phyloP scores from a whole-genome alignment of 2,329 filamentous ascomycete genomes.

The Fusarium camptoceras region DNA sequence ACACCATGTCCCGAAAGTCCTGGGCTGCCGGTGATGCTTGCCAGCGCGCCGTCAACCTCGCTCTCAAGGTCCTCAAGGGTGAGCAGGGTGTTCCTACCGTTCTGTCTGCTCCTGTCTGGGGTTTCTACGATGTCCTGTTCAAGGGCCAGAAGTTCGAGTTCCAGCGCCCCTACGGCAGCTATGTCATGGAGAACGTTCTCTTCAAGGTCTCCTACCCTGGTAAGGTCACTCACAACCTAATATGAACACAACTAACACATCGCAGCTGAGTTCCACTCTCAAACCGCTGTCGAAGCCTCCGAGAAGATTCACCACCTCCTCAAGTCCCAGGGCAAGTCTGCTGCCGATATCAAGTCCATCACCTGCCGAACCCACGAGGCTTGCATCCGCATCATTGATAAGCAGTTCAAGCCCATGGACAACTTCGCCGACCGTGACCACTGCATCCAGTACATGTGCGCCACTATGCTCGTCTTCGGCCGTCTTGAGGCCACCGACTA shows the following conservation, averaged over 20 bases:
- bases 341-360: constrained; percentile 91
- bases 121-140: constrained; percentile 99
- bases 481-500: constrained; percentile 95
- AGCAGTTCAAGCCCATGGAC: constrained; percentile 99
- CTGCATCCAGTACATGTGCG: constrained; percentile 99
- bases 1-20: constrained; percentile 99
- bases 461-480: constrained; percentile 95
- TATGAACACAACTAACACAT: constrained; percentile 23
- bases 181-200: constrained; percentile 99
- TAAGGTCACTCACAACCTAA: constrained; percentile 55
- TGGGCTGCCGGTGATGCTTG: constrained; percentile 99
- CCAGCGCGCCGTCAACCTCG: constrained; percentile 92
- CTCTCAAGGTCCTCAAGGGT: constrained; percentile 89
- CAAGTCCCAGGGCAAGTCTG: constrained; percentile 86
- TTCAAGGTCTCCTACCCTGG: constrained; percentile 99
- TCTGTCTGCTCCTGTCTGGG: constrained; percentile 92
- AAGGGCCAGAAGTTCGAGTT: constrained; percentile 96
- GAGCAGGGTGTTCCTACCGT: constrained; percentile 93
- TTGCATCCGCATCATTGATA: constrained; percentile 99
- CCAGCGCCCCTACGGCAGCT: constrained; percentile 95
- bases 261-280: constrained; percentile 94
- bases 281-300: constrained; percentile 96
- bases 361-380: constrained; percentile 98
- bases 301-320: constrained; percentile 89
- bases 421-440: constrained; percentile 99